These are phyloP conservation scores for Scheffersomyces cryptocercus DNA, from an alignment of 1,139 yeast species.

Conservation along the genomic window DNA sequence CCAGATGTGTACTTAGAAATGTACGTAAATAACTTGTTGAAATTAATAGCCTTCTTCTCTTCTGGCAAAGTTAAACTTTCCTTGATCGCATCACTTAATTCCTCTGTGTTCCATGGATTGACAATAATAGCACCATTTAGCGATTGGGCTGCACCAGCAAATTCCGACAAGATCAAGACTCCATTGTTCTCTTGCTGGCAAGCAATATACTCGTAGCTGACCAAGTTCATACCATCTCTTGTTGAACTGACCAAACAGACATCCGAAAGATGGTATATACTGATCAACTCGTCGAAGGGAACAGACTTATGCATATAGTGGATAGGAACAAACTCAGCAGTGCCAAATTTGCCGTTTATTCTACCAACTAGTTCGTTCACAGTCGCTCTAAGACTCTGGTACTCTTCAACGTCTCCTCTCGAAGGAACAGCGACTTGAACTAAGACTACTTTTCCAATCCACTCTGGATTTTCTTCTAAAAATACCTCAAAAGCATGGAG, in stretches of 20 bases:
- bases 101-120: conserved; percentile 98
- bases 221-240: conserved; percentile 98
- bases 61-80: conserved; percentile 85
- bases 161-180: conserved; percentile 82
- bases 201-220: conserved; percentile 93
- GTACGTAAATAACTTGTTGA: conserved; percentile 79
- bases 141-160: conserved; percentile 99
- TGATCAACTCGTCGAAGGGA: conserved; percentile 85
- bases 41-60: conserved; percentile 76
- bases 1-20: conserved; percentile 92
- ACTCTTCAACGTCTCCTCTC: conserved; percentile 97
- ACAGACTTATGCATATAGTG: conserved; percentile 94
- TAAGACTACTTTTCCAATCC: conserved; percentile 95
- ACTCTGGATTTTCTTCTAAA: conserved; percentile 90
- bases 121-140: conserved; percentile 91
- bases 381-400: conserved; percentile 88
- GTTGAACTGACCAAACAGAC: conserved; percentile 93
- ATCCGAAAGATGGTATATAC: conserved; percentile 82
- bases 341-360: conserved; percentile 94
- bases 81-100: conserved; percentile 78
- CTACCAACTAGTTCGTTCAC: conserved; percentile 97
- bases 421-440: conserved; percentile 98
- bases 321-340: conserved; percentile 96
- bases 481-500: conserved; percentile 94
- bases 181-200: conserved; percentile 91